A percentile compares a stretch with the other conserved stretches of the same genome.
These are phyloP conservation scores for Thalassia testudinum DNA, from an alignment of 116 monocot species.

Conservation along the genomic window DNA sequence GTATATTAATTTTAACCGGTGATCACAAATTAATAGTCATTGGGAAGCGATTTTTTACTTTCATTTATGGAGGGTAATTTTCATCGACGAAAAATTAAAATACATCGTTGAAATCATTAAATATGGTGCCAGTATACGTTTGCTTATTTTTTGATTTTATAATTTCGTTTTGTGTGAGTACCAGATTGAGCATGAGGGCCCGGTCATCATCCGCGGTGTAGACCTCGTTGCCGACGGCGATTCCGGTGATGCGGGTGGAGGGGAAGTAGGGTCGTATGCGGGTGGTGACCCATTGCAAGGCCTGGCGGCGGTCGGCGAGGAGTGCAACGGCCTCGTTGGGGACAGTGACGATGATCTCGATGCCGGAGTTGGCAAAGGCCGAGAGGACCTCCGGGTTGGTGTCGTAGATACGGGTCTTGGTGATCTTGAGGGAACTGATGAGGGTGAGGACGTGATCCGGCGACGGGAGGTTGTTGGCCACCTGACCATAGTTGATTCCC, in stretches of 20 bases:
- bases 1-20: no score
- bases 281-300: slow-evolving; percentile 22
- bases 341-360: slow-evolving; percentile 63
- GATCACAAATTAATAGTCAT: no score
- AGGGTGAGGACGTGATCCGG: slow-evolving; percentile 35
- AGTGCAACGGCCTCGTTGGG: slow-evolving; percentile 46
- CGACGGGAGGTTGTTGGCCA: no score
- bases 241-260: slow-evolving; percentile 7
- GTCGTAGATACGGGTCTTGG: slow-evolving; percentile 70
- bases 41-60: no score
- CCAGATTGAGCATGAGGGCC: slow-evolving; percentile 12
- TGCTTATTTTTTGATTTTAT: no score
- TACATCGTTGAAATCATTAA: no score
- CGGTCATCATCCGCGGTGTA: slow-evolving; percentile 14
- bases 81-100: no score
- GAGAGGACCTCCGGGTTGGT: slow-evolving; percentile 65
- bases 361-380: slow-evolving; percentile 64
- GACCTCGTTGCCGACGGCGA: slow-evolving; percentile 32
- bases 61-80: no score
- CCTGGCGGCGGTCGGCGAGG: slow-evolving; percentile 32
- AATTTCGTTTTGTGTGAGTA: no score
- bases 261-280: slow-evolving; percentile 16
- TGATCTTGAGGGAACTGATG: slow-evolving; percentile 38
- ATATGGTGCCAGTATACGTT: no score
- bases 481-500: slow-evolving; percentile 13